phyloP scores from a whole-genome alignment of 805 yeast species.

The Myxozyma vanderwaltii region DNA sequence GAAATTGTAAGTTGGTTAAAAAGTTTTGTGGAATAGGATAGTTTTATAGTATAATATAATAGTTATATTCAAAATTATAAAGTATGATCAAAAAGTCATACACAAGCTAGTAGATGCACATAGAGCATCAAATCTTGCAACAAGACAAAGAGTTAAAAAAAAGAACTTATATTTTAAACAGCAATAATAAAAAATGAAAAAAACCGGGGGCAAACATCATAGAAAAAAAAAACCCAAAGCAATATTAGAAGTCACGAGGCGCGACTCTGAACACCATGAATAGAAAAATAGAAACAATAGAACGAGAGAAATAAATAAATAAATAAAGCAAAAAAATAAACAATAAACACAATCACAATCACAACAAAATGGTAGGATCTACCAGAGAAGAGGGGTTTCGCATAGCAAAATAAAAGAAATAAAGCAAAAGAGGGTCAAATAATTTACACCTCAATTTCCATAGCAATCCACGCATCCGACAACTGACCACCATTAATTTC shows the following conservation, averaged over 20 bases:
- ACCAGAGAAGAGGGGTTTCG: background rate
- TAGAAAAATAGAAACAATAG: background rate
- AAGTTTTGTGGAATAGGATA: slow-evolving; percentile 17
- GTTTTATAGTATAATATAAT: background rate
- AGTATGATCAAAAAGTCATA: background rate
- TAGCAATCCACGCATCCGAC: slow-evolving; percentile 34
- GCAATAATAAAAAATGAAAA: background rate
- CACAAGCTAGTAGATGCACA: too few relatives aligned
- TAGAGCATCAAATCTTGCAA: too few relatives aligned
- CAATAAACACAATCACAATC: background rate
- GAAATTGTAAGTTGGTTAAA: slow-evolving; percentile 29
- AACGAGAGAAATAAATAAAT: background rate
- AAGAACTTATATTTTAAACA: background rate
- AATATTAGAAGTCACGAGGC: background rate
- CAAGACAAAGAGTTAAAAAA: background rate
- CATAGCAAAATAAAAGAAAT: too few relatives aligned
- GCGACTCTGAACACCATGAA: background rate
- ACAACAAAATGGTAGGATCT: background rate
- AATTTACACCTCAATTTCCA: slow-evolving; percentile 32
- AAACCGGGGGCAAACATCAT: background rate
- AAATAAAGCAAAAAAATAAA: background rate
- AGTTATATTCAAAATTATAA: background rate
- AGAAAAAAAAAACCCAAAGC: background rate
- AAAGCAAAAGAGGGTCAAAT: background rate
- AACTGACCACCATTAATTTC: slow-evolving; percentile 23